Evolutionary conservation across 768 basidiomycete genomes (phyloP), one percentile per base, ranked within the genome.

Genomic region (Trametes cinnabarina): DNA sequence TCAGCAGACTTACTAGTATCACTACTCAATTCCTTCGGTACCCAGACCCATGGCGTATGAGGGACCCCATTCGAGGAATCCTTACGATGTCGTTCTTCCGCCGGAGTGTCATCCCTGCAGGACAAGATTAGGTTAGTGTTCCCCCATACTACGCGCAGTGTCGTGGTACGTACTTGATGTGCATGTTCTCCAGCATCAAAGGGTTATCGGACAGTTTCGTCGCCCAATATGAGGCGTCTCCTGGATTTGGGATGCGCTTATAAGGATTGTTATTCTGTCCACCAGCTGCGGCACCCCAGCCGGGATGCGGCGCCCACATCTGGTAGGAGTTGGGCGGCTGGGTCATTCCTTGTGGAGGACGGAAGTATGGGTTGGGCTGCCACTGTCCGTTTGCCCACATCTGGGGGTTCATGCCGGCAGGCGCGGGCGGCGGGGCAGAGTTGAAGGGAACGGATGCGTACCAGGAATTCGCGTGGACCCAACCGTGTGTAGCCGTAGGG

Each of bases 1-100:
- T 55, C 63, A 35, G 61, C 55, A n/a, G 64, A 62, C 62, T 63
- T 49, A 65, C 64, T 50, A 39, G 59, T 42, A 25, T 66, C 61
- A 22, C 41, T 46, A 14, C 61, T 43, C 19, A 69, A 60, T 25
- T 68, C 61, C 47, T 59, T 57, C 32, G 68, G 68, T 1, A 79
- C 84, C 88, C 88, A 90, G 55, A 88, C 78, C 88, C 88, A 90
- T 8, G 88, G 88, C 0, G 88, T 89, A 14, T 79, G 75, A 6
- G 76, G 72, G 15, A 71, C 73, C 17, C 73, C 72, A 19, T 74
- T 73, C 44, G 67, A 55, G 23, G 41, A 26, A 37, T 62, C 57
- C 51, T 61, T 65, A 34, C 37, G 48, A 43, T 52, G 57, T 6
- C 62, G 51, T 34, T 58, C 53, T 41, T 63, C 55, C 25, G 47